phyloP scores from a whole-genome alignment of 2,329 filamentous ascomycete genomes.

The Xylariaceae sp. region DNA sequence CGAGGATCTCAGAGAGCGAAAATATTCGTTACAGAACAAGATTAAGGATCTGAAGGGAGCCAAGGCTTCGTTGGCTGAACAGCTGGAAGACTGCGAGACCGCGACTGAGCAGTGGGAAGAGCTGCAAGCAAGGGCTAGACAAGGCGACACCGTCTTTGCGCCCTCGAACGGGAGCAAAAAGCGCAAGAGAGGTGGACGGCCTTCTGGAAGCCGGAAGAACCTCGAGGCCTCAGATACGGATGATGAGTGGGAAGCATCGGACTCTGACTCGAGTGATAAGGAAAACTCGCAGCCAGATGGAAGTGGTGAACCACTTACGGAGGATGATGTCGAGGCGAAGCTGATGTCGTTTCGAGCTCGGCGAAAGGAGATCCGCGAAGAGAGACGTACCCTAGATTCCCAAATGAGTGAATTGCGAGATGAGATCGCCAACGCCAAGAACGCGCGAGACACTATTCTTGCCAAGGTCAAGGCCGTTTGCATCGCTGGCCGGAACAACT shows the following conservation, averaged over 20 bases:
- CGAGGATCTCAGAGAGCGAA: slow-evolving; percentile 19
- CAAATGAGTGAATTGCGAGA: slow-evolving; percentile 33
- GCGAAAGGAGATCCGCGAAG: slow-evolving; percentile 26
- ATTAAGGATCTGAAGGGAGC: slow-evolving; percentile 29
- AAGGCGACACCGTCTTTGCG: slow-evolving; percentile 35
- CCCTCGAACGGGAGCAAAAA: slow-evolving; percentile 33
- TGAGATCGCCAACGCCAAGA: slow-evolving; percentile 31
- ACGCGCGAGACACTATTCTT: slow-evolving; percentile 23
- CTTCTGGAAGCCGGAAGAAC: slow-evolving; percentile 13
- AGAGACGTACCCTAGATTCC: slow-evolving; percentile 24
- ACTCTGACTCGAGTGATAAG: slow-evolving; percentile 25
- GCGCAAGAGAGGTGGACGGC: slow-evolving; percentile 34
- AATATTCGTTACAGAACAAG: background rate
- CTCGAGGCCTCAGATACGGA: slow-evolving; percentile 9
- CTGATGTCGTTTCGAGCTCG: slow-evolving; percentile 32
- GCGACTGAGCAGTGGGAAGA: slow-evolving; percentile 25
- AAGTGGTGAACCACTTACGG: slow-evolving; percentile 34
- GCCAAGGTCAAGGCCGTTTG: slow-evolving; percentile 36
- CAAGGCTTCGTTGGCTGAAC: slow-evolving; percentile 20
- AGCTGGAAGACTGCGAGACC: slow-evolving; percentile 43
- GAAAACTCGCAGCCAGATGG: slow-evolving; percentile 21
- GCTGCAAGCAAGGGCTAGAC: slow-evolving; percentile 29
- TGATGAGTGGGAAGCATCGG: slow-evolving; percentile 26
- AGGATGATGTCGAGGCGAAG: slow-evolving; percentile 37
- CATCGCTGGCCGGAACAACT: slow-evolving; percentile 53